A percentile compares a stretch with the other conserved stretches of the same genome.
These are phyloP conservation scores for Rosa hybrid DNA, from an alignment of 331 rosid genomes.

Conservation along the genomic window DNA sequence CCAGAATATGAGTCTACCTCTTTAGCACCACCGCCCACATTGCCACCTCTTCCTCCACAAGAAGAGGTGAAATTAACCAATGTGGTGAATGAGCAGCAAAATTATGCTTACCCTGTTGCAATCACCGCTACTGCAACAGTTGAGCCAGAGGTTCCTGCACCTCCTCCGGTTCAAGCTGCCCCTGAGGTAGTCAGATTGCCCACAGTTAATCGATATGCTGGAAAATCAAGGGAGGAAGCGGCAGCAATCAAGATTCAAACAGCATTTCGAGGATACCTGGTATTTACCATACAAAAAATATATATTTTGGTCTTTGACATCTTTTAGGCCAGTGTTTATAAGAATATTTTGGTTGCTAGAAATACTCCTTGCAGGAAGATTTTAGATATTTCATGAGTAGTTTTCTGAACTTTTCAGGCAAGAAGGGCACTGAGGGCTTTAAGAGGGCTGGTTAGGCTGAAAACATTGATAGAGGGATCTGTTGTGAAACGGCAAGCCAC, in stretches of 20 bases:
- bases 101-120: slow-evolving; percentile 42
- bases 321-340: background rate
- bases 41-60: slow-evolving; percentile 56
- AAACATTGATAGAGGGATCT: slow-evolving; percentile 81
- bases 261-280: slow-evolving; percentile 91
- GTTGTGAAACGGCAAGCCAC: slow-evolving; percentile 92
- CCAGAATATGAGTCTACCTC: slow-evolving; percentile 40
- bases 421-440: slow-evolving; percentile 88
- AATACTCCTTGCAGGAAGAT: slow-evolving; percentile 6
- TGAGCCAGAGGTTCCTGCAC: slow-evolving; percentile 39
- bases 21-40: slow-evolving; percentile 36
- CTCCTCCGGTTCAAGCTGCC: slow-evolving; percentile 46
- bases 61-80: slow-evolving; percentile 55
- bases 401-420: slow-evolving; percentile 49
- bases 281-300: slow-evolving; percentile 28
- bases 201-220: slow-evolving; percentile 40
- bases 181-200: slow-evolving; percentile 35
- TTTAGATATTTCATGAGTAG: background rate
- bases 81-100: slow-evolving; percentile 49
- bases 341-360: background rate
- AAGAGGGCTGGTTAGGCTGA: slow-evolving; percentile 92
- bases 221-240: slow-evolving; percentile 68
- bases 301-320: slow-evolving; percentile 5
- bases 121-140: slow-evolving; percentile 32
- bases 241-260: slow-evolving; percentile 93